Evolutionary conservation across 2,329 filamentous ascomycete species (phyloP).

Genomic region (Sporothrix luriei): DNA sequence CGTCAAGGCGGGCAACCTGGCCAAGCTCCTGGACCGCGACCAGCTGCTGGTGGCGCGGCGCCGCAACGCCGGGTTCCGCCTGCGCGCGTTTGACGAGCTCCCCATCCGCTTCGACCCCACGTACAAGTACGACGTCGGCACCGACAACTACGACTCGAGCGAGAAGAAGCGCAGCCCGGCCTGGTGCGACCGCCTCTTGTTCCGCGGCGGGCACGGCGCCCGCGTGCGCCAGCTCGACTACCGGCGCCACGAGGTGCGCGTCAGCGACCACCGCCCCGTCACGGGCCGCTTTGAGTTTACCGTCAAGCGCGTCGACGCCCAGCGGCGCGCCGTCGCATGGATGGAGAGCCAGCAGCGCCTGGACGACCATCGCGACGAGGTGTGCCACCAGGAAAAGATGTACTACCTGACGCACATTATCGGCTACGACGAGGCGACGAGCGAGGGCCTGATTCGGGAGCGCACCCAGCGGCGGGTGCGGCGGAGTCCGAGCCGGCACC

Average conservation of each 20-base stretch:
- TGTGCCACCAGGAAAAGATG: conserved; percentile 69
- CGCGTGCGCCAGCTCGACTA: conserved; percentile 88
- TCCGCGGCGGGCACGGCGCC: conserved; percentile 64
- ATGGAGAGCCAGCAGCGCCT: conserved; percentile 75
- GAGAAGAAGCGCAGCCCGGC: conserved; percentile 94
- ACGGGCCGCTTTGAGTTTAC: conserved; percentile 80
- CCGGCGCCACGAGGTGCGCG: conserved; percentile 80
- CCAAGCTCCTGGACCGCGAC: conserved; percentile 87
- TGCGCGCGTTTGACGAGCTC: conserved; percentile 86
- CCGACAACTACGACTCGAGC: conserved; percentile 88
- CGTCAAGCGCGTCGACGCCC: conserved; percentile 76
- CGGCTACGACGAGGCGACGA: conserved; percentile 58
- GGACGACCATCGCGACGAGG: conserved; percentile 67
- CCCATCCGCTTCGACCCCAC: conserved; percentile 92
- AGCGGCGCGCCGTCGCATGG: conserved; percentile 67
- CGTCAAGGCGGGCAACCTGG: conserved; percentile 76
- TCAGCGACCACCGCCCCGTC: conserved; percentile 91
- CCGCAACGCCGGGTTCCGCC: conserved; percentile 84
- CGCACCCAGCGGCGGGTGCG: conserved; percentile 40
- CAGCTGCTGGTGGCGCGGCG: conserved; percentile 87
- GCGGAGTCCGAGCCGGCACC: conserved; percentile 39
- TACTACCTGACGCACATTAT: conserved; percentile 55
- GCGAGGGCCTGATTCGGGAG: conserved; percentile 52
- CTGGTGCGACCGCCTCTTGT: conserved; percentile 95
- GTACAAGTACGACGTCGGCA: conserved; percentile 98